phyloP scores from a whole-genome alignment of 2,329 filamentous ascomycete genomes.

The Tolypocladium album region DNA sequence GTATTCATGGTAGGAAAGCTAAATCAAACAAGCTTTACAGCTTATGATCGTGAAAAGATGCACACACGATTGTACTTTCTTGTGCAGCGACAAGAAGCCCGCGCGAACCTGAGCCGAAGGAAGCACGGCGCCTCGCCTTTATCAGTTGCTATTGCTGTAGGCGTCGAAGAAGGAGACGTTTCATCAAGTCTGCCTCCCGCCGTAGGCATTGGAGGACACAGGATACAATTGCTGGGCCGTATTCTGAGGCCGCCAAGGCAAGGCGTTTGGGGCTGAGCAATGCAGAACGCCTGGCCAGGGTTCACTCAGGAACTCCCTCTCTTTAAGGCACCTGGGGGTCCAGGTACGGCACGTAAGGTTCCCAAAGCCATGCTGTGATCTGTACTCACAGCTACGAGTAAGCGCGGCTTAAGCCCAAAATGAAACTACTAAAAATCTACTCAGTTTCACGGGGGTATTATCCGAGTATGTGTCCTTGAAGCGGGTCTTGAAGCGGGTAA shows the following conservation, averaged over 20 bases:
- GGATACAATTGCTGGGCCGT: background rate
- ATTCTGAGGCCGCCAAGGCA: background rate
- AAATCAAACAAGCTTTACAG: background rate
- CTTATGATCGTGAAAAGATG: background rate
- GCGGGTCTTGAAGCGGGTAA: too few relatives aligned
- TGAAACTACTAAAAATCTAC: too few relatives aligned
- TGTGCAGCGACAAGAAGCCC: background rate
- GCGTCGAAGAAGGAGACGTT: background rate
- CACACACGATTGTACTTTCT: background rate
- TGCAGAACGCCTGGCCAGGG: background rate
- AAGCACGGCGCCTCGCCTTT: background rate
- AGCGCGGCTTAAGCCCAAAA: too few relatives aligned
- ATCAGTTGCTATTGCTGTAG: background rate
- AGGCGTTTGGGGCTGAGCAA: background rate
- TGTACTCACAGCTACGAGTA: too few relatives aligned
- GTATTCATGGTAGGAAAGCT: background rate
- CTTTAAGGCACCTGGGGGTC: too few relatives aligned
- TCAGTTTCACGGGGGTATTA: too few relatives aligned
- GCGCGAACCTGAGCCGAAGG: background rate
- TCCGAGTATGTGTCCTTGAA: too few relatives aligned
- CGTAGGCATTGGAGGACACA: background rate
- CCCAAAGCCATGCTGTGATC: too few relatives aligned
- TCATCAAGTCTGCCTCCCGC: background rate
- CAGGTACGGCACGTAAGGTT: too few relatives aligned
- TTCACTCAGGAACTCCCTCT: background rate